phyloP scores from a whole-genome alignment of 1,139 yeast genomes.

The Candida frijolesensis region DNA sequence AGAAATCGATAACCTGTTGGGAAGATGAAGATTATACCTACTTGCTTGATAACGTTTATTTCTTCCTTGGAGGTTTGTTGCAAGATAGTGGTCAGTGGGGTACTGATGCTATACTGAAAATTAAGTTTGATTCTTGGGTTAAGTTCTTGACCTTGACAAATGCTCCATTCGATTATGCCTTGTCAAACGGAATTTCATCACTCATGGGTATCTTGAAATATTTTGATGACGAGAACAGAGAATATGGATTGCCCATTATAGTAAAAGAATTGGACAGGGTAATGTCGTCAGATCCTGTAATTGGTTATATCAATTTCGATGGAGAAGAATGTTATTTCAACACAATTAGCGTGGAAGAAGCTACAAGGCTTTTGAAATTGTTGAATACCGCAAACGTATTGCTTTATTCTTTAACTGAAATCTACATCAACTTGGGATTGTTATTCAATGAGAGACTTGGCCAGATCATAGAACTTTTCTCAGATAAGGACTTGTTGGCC shows the following conservation, averaged over 20 bases:
- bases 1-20: slow-evolving; percentile 52
- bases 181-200: slow-evolving; percentile 56
- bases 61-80: slow-evolving; percentile 48
- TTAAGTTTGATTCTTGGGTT: slow-evolving; percentile 49
- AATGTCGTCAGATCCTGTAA: slow-evolving; percentile 19
- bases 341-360: slow-evolving; percentile 28
- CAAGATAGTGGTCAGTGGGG: slow-evolving; percentile 56
- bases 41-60: slow-evolving; percentile 48
- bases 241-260: slow-evolving; percentile 45
- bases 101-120: slow-evolving; percentile 36
- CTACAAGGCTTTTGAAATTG: slow-evolving; percentile 35
- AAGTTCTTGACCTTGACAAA: slow-evolving; percentile 44
- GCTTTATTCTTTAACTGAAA: slow-evolving; percentile 52
- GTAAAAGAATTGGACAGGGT: slow-evolving; percentile 18
- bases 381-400: slow-evolving; percentile 39
- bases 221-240: slow-evolving; percentile 58
- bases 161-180: slow-evolving; percentile 62
- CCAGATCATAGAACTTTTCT: slow-evolving; percentile 50
- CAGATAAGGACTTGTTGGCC: slow-evolving; percentile 24
- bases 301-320: slow-evolving; percentile 21
- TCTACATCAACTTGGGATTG: slow-evolving; percentile 53
- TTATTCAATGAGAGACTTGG: slow-evolving; percentile 51
- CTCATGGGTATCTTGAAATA: slow-evolving; percentile 54
- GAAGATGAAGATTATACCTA: slow-evolving; percentile 46
- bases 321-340: slow-evolving; percentile 29